These are phyloP conservation scores for Trichoderma reesei DNA, from an alignment of 495 filamentous ascomycete genomes.

Conservation along the genomic window DNA sequence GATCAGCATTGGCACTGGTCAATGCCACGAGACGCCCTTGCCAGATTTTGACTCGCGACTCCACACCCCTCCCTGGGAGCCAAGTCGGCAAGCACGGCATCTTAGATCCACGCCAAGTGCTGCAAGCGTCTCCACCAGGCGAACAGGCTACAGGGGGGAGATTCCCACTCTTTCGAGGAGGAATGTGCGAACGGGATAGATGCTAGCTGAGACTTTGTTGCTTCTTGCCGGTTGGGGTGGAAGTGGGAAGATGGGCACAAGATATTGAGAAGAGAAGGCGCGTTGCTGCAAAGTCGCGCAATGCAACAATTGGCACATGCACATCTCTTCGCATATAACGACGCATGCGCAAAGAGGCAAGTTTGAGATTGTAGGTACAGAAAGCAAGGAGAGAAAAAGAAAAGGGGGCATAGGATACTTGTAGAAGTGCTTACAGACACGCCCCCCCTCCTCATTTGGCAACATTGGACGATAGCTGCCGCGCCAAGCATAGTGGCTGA, in stretches of 20 bases:
- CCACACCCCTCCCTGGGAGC: slow-evolving; percentile 6
- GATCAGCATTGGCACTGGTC: neutral
- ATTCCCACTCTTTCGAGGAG: too few relatives aligned
- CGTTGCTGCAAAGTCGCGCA: too few relatives aligned
- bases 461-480: slow-evolving; percentile 11
- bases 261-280: neutral
- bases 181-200: too few relatives aligned
- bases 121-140: neutral
- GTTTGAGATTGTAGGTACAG: too few relatives aligned
- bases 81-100: slow-evolving; percentile 10
- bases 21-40: slow-evolving; percentile 5
- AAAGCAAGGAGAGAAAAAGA: too few relatives aligned
- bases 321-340: too few relatives aligned
- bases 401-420: too few relatives aligned
- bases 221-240: too few relatives aligned
- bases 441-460: slow-evolving; percentile 12
- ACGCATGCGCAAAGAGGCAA: too few relatives aligned
- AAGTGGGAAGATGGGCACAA: too few relatives aligned
- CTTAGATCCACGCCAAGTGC: slow-evolving; percentile 8
- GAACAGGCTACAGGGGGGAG: neutral
- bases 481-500: slow-evolving; percentile 16
- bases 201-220: too few relatives aligned
- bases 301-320: too few relatives aligned
- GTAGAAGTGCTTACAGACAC: slow-evolving; percentile 10
- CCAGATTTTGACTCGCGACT: neutral